phyloP scores from a whole-genome alignment of 345 rosid species.

The Geranium brycei region DNA sequence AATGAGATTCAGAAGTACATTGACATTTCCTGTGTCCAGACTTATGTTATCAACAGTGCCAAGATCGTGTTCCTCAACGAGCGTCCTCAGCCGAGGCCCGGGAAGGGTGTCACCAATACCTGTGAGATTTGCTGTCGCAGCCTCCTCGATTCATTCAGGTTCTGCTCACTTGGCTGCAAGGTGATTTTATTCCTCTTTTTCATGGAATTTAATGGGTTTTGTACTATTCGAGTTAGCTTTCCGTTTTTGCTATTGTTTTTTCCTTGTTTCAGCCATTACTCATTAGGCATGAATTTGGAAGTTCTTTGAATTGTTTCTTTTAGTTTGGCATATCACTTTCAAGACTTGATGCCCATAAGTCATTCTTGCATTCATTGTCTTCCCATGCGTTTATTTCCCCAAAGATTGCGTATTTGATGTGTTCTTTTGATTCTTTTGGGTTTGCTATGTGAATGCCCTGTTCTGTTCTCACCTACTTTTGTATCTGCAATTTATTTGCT shows the following conservation, averaged over 20 bases:
- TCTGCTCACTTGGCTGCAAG: slow-evolving; percentile 94
- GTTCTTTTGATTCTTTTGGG: neutral
- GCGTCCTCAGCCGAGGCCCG: slow-evolving; percentile 85
- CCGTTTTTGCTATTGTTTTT: neutral
- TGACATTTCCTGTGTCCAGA: slow-evolving; percentile 75
- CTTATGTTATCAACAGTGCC: slow-evolving; percentile 85
- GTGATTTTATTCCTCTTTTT: slow-evolving; percentile 8
- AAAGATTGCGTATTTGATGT: too few species aligned
- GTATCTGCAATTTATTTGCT: neutral
- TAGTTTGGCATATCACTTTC: too few species aligned
- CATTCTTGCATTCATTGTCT: neutral
- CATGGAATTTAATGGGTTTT: too few species aligned
- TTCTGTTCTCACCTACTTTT: neutral
- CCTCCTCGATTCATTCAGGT: slow-evolving; percentile 84
- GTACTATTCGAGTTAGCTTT: neutral
- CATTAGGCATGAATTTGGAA: too few species aligned
- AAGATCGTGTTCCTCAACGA: slow-evolving; percentile 80
- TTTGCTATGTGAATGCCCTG: neutral
- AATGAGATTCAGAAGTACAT: slow-evolving; percentile 77
- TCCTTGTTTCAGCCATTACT: neutral
- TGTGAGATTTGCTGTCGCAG: slow-evolving; percentile 79
- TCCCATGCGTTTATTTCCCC: too few species aligned
- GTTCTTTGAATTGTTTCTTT: too few species aligned
- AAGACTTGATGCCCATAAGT: neutral
- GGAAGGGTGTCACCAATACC: slow-evolving; percentile 84